phyloP scores from a whole-genome alignment of 1,139 yeast species.

The Magnusiomyces ingens region DNA sequence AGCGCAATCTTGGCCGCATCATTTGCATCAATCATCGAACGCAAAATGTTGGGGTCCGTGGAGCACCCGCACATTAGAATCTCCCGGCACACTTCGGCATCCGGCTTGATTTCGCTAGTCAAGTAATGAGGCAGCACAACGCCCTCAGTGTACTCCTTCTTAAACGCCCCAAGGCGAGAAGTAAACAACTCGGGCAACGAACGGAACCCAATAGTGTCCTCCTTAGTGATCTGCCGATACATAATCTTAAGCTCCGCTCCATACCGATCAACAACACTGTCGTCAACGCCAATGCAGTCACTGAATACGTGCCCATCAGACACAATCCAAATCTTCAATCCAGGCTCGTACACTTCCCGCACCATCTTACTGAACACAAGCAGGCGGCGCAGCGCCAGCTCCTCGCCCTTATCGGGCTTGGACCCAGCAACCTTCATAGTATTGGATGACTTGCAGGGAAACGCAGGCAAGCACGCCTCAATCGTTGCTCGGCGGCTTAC shows the following conservation, averaged over 20 bases:
- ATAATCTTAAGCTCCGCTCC: constrained; percentile 12
- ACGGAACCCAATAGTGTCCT: constrained; percentile 10
- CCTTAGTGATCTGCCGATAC: constrained; percentile 10
- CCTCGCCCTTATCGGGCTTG: constrained; percentile 16
- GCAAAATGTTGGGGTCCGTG: constrained; percentile 14
- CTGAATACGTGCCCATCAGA: constrained; percentile 18
- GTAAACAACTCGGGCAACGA: constrained; percentile 15
- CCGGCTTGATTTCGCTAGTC: constrained; percentile 10
- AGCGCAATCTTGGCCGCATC: constrained; percentile 17
- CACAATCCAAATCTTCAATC: constrained; percentile 16
- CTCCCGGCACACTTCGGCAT: constrained; percentile 16
- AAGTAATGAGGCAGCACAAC: constrained; percentile 15
- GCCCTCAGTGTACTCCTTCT: constrained; percentile 8
- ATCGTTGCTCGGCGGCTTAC: constrained; percentile 10
- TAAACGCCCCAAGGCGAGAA: constrained; percentile 11
- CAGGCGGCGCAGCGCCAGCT: constrained; percentile 14
- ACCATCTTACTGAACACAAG: constrained; percentile 11
- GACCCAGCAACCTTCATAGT: constrained; percentile 14
- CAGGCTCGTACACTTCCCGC: constrained; percentile 13
- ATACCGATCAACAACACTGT: constrained; percentile 14
- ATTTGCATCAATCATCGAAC: constrained; percentile 14
- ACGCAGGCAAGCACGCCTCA: constrained; percentile 17
- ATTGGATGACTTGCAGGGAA: constrained; percentile 17
- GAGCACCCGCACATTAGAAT: constrained; percentile 16
- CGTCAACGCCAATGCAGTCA: constrained; percentile 18